phyloP scores from a whole-genome alignment of 208 protist genomes.

The Acanthamoeba healyi region DNA sequence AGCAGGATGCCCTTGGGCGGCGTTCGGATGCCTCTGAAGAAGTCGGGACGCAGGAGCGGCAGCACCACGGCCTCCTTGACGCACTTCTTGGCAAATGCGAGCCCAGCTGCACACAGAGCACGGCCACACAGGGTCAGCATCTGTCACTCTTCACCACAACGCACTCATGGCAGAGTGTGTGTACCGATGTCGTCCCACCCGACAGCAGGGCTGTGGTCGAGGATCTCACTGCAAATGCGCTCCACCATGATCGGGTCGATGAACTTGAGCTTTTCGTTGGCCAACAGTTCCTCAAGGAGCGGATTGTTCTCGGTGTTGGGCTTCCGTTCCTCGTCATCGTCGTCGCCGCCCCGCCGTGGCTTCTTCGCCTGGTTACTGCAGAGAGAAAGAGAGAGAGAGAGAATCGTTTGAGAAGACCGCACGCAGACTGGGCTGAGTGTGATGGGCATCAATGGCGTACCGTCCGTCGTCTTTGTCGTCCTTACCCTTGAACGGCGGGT shows the following conservation, averaged over 20 bases:
- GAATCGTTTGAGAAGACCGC: background rate
- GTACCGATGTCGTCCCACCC: constrained; percentile 58
- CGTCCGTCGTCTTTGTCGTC: constrained; percentile 22
- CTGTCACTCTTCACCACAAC: too few relatives aligned
- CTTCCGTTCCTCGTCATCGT: background rate
- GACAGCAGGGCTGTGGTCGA: constrained; percentile 58
- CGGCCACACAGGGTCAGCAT: background rate
- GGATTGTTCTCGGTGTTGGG: constrained; percentile 27
- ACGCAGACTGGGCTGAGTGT: background rate
- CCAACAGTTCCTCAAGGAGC: constrained; percentile 30
- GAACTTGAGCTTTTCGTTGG: constrained; percentile 65
- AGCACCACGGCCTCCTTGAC: constrained; percentile 98
- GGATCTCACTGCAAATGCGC: constrained; percentile 56
- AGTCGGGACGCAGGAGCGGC: constrained; percentile 96
- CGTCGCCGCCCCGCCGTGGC: background rate
- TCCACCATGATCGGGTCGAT: constrained; percentile 70
- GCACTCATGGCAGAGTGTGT: background rate
- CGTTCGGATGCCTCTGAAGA: constrained; percentile 95
- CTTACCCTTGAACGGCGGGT: constrained; percentile 35
- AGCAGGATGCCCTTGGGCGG: constrained; percentile 95
- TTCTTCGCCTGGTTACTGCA: background rate
- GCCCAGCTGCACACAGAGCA: constrained; percentile 81
- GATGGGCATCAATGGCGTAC: too few relatives aligned
- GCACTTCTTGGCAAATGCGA: constrained; percentile 94
- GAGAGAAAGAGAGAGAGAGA: background rate